A percentile compares a stretch with the other conserved stretches of the same genome.
Conservation (phyloP, 225 moss, liverwort and hornwort species). For the Pleurozium schreberi region DNA sequence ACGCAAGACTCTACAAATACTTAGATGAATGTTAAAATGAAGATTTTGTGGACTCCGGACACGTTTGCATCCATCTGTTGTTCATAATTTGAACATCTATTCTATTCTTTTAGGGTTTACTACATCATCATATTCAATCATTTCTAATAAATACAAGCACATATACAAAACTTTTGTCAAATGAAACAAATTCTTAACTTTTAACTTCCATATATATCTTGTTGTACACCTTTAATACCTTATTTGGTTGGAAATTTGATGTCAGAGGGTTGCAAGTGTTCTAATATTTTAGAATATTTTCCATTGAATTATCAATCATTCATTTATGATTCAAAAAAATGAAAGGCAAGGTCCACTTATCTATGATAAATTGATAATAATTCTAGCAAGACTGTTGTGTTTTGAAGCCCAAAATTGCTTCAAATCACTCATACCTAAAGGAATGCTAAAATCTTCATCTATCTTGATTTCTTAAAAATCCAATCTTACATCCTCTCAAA, state of each 20-base stretch:
- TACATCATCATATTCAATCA: neutral
- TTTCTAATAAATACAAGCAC: neutral
- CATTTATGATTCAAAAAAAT: neutral
- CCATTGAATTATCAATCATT: neutral
- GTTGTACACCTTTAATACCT: neutral
- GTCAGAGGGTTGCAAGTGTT: neutral
- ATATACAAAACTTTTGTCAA: neutral
- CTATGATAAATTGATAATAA: too few species aligned
- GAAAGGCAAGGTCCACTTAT: too few species aligned
- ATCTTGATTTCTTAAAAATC: neutral
- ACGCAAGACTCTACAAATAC: neutral
- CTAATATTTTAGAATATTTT: fast-evolving
- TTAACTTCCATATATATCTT: neutral
- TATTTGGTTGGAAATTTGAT: neutral
- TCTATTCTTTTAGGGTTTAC: neutral
- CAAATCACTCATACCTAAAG: neutral
- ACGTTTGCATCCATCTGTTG: neutral
- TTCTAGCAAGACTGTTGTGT: neutral
- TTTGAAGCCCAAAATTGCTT: neutral
- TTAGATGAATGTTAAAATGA: neutral
- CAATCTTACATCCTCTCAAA: neutral
- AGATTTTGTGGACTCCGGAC: fast-evolving
- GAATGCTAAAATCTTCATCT: neutral
- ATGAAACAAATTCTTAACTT: neutral
- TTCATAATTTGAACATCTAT: neutral